These are phyloP conservation scores for Gossypium laxum DNA, from an alignment of 441 rosid species.

Conservation along the genomic window DNA sequence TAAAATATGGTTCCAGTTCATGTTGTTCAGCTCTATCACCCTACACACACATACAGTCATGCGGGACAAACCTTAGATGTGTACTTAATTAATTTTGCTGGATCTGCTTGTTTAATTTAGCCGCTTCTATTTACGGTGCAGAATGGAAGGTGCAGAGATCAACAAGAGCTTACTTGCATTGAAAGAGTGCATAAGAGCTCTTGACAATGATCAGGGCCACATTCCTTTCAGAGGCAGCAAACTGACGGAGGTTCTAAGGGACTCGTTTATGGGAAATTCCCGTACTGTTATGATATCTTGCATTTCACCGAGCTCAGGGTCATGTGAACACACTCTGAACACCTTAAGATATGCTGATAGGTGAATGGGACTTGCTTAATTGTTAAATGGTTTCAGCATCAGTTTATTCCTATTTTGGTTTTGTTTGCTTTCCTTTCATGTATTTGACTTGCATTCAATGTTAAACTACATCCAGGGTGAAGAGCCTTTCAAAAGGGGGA, in stretches of 20 bases:
- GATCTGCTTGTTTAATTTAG: not conserved
- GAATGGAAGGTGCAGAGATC: slow-evolving; percentile 99
- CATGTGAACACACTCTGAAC: slow-evolving; percentile 93
- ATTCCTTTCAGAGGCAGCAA: slow-evolving; percentile 98
- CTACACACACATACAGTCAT: not conserved
- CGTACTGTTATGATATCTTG: slow-evolving; percentile 97
- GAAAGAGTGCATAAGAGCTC: slow-evolving; percentile 96
- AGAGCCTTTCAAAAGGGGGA: slow-evolving; percentile 93
- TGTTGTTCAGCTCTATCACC: not conserved
- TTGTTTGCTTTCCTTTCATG: not conserved
- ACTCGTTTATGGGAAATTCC: slow-evolving; percentile 91
- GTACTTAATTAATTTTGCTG: not conserved
- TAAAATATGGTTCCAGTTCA: not conserved
- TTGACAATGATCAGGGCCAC: slow-evolving; percentile 95
- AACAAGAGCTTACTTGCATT: slow-evolving; percentile 94
- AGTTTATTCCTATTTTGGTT: not conserved
- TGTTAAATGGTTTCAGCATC: not conserved
- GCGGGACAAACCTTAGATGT: not conserved
- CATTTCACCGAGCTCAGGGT: slow-evolving; percentile 93
- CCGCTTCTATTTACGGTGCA: slow-evolving; percentile 24
- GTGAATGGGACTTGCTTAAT: slow-evolving; percentile 28
- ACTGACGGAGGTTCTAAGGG: slow-evolving; percentile 90
- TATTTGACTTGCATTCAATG: not conserved
- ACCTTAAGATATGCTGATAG: slow-evolving; percentile 95
- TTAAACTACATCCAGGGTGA: slow-evolving; percentile 48